phyloP scores from a whole-genome alignment of 306 rosid genomes.

The Sechiopsis laciniata region DNA sequence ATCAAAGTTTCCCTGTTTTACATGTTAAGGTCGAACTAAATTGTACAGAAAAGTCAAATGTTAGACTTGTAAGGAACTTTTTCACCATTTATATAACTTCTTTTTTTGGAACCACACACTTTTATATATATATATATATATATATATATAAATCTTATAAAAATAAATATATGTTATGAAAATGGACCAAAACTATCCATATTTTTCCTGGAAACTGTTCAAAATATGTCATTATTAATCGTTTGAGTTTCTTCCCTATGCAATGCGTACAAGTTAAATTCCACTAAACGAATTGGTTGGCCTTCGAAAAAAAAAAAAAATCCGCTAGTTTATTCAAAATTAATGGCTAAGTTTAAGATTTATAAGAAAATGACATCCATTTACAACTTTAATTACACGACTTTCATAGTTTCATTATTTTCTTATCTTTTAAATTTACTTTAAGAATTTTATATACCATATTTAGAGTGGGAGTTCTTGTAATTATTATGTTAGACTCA shows the following conservation, averaged over 20 bases:
- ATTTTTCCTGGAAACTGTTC: neutral
- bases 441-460: too few relatives aligned
- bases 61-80: conserved; percentile 8
- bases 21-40: neutral
- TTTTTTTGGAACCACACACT: neutral
- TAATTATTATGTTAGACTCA: too few relatives aligned
- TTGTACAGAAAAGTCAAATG: neutral
- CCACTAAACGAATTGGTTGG: neutral
- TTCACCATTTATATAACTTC: neutral
- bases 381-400: neutral
- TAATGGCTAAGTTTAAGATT: neutral
- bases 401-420: too few relatives aligned
- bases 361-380: neutral
- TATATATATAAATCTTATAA: neutral
- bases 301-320: neutral
- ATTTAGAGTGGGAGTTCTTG: too few relatives aligned
- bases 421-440: too few relatives aligned
- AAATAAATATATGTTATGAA: neutral
- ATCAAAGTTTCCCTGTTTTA: neutral
- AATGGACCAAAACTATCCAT: neutral
- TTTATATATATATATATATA: too few relatives aligned
- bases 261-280: conserved; percentile 21
- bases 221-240: neutral
- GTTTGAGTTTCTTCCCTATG: neutral
- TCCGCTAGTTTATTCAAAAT: neutral